Evolutionary conservation across 768 basidiomycete genomes (phyloP).

Genomic region (Leccinum pellstonianum): DNA sequence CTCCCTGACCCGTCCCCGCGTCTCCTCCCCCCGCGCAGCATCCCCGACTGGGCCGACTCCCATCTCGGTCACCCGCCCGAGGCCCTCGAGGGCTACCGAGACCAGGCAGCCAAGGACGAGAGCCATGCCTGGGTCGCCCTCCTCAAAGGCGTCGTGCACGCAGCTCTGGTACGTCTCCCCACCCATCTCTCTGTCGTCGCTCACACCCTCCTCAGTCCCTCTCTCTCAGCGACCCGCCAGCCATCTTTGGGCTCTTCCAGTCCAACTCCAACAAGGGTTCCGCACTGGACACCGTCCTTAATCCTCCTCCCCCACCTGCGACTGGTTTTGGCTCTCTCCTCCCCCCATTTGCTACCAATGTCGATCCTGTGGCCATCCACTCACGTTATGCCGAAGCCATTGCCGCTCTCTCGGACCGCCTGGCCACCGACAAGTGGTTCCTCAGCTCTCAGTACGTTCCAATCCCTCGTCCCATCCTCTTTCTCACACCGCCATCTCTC

Average conservation of each 20-base stretch:
- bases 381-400: conserved; percentile 71
- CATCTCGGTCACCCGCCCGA: conserved; percentile 41
- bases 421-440: conserved; percentile 80
- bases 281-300: conserved; percentile 50
- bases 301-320: conserved; percentile 66
- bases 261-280: conserved; percentile 29
- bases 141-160: conserved; percentile 74
- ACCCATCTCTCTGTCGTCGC: neutral
- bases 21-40: conserved; percentile 62
- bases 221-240: conserved; percentile 45
- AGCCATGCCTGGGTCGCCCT: conserved; percentile 81
- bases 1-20: conserved; percentile 46
- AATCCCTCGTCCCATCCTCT: conserved; percentile 5
- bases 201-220: conserved; percentile 39
- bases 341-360: conserved; percentile 57
- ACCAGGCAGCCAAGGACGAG: conserved; percentile 61
- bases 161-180: conserved; percentile 57
- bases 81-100: conserved; percentile 65
- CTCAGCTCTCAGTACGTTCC: conserved; percentile 62
- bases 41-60: conserved; percentile 73
- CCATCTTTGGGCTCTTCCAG: conserved; percentile 43
- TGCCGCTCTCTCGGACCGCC: conserved; percentile 66
- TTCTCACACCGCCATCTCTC: conserved; percentile 6
- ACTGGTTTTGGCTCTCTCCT: conserved; percentile 66
- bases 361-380: conserved; percentile 50